These are phyloP conservation scores for Diplocarpon rosae DNA, from an alignment of 2,329 filamentous ascomycete species.

Conservation along the genomic window DNA sequence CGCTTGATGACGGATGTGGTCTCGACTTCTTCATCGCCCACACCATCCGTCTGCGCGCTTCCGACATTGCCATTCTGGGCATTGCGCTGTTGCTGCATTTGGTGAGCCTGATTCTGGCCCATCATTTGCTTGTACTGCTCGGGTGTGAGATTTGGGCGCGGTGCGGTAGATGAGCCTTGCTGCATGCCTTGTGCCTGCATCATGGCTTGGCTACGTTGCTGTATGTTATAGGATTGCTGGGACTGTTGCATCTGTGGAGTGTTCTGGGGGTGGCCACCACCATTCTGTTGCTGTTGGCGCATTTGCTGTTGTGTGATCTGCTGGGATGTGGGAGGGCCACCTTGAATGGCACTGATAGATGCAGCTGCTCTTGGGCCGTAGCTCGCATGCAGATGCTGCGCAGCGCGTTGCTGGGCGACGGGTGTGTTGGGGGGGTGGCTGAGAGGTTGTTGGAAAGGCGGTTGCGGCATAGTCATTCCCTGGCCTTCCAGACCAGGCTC, in stretches of 20 bases:
- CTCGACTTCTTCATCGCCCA: constrained; percentile 46
- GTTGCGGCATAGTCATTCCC: not conserved
- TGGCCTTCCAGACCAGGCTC: constrained; percentile 32
- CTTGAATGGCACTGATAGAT: constrained; percentile 51
- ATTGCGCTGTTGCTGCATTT: constrained; percentile 2
- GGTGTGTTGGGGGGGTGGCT: constrained; percentile 23
- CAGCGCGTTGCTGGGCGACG: constrained; percentile 43
- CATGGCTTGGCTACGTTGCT: not conserved
- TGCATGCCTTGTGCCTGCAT: not conserved
- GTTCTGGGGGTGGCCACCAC: constrained; percentile 4
- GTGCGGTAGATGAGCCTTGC: not conserved
- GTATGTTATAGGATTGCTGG: not conserved
- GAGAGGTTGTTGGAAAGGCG: constrained; percentile 12
- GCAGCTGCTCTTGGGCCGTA: constrained; percentile 55
- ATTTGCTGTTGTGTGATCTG: constrained; percentile 16
- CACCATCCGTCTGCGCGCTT: constrained; percentile 65
- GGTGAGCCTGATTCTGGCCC: constrained; percentile 8
- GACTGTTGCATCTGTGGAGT: constrained; percentile 6
- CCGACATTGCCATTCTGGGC: constrained; percentile 33
- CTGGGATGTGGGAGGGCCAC: constrained; percentile 17
- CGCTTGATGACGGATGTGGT: constrained; percentile 47
- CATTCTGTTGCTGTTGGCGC: constrained; percentile 27
- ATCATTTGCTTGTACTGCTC: constrained; percentile 9
- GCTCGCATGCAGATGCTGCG: constrained; percentile 43
- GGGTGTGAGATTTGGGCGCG: not conserved